Evolutionary conservation across 371 early-diverging fungal genomes (phyloP).

Genomic region (Basidiobolus heterosporus): DNA sequence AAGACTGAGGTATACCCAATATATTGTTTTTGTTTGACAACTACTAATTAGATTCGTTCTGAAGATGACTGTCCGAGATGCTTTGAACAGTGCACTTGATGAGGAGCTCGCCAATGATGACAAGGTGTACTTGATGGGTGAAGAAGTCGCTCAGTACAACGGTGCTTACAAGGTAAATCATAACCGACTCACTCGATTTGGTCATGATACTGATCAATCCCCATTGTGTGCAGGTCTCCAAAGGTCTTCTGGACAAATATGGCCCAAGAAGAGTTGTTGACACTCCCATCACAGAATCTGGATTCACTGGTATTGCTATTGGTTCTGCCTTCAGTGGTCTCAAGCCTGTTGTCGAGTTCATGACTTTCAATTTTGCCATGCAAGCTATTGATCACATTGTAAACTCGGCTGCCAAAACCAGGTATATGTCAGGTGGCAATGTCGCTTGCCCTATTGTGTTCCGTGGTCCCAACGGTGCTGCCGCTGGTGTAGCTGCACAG

Average conservation of each 20-base stretch:
- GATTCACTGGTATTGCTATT: conserved; percentile 96
- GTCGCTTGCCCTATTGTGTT: conserved; percentile 92
- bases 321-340: conserved; percentile 93
- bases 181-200: not conserved
- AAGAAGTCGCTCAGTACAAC: conserved; percentile 96
- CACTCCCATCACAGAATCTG: conserved; percentile 98
- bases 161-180: conserved; percentile 92
- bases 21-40: not conserved
- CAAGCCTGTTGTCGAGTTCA: conserved; percentile 98
- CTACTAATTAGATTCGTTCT: not conserved
- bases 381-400: conserved; percentile 99
- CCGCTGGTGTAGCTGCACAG: conserved; percentile 97
- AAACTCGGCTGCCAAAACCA: conserved; percentile 97
- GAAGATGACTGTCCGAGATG: conserved; percentile 94
- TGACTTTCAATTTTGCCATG: conserved; percentile 99
- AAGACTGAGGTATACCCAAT: too few species aligned
- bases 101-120: conserved; percentile 93
- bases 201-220: not conserved
- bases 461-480: conserved; percentile 98
- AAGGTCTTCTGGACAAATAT: conserved; percentile 94
- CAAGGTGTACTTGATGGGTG: conserved; percentile 89
- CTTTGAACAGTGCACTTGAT: conserved; percentile 93
- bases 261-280: conserved; percentile 94
- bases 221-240: conserved; percentile 58
- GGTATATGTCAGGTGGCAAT: conserved; percentile 96